Evolutionary conservation across 495 filamentous ascomycete species (phyloP).

Genomic region (Aspergillus asperescens): DNA sequence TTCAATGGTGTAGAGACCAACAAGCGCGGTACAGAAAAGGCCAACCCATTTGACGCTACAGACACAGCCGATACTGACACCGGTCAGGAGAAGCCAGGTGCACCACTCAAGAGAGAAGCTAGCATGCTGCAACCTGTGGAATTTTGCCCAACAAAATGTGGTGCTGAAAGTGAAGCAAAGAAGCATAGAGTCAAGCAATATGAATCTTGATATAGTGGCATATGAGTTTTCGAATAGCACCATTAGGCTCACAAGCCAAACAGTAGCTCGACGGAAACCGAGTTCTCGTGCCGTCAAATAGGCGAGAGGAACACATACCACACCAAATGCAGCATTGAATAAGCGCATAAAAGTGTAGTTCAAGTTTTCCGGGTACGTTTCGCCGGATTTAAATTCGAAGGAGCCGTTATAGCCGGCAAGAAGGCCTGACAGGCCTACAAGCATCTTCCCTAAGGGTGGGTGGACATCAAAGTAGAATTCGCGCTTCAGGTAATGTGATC

Average conservation of each 20-base stretch:
- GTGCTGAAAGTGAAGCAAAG: slow-evolving; percentile 97
- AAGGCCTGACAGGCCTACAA: slow-evolving; percentile 92
- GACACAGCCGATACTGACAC: slow-evolving; percentile 92
- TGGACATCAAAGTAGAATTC: slow-evolving; percentile 99
- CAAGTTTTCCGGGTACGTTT: slow-evolving; percentile 85
- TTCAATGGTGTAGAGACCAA: slow-evolving; percentile 92
- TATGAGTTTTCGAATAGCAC: slow-evolving; percentile 98
- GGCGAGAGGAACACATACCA: slow-evolving; percentile 85
- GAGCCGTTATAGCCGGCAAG: slow-evolving; percentile 98
- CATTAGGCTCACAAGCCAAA: slow-evolving; percentile 95
- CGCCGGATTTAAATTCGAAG: slow-evolving; percentile 98
- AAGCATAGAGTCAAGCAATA: slow-evolving; percentile 96
- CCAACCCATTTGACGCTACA: slow-evolving; percentile 98
- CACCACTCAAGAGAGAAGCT: slow-evolving; percentile 90
- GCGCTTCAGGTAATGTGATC: slow-evolving; percentile 95
- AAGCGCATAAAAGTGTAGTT: slow-evolving; percentile 98
- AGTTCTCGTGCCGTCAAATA: slow-evolving; percentile 92
- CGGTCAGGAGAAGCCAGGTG: slow-evolving; percentile 84
- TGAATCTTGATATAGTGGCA: slow-evolving; percentile 96
- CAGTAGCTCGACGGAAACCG: slow-evolving; percentile 74
- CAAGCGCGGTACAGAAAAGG: slow-evolving; percentile 86
- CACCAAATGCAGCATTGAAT: slow-evolving; percentile 94
- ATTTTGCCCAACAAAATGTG: slow-evolving; percentile 91
- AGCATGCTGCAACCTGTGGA: slow-evolving; percentile 76
- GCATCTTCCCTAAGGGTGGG: slow-evolving; percentile 94